phyloP scores from a whole-genome alignment of 2,329 filamentous ascomycete species.

The Aspergillus spinulosporus region DNA sequence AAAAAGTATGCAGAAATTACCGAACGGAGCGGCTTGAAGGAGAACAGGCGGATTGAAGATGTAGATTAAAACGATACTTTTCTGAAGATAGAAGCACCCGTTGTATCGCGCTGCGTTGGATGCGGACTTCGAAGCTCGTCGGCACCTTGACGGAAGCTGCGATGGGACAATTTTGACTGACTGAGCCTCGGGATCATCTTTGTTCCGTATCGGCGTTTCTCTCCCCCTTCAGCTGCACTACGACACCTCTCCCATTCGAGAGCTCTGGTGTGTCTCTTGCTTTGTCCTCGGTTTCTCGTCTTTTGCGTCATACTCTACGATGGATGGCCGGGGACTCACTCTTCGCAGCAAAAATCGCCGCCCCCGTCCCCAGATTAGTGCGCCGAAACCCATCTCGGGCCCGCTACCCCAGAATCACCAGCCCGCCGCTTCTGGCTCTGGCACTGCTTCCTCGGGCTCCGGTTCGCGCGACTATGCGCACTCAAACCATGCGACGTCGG shows the following conservation, averaged over 20 bases:
- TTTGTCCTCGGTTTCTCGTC: slow-evolving; percentile 13
- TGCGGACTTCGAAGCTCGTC: slow-evolving; percentile 14
- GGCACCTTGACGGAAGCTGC: slow-evolving; percentile 17
- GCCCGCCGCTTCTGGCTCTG: slow-evolving; percentile 36
- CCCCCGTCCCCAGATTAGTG: slow-evolving; percentile 59
- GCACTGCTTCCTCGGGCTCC: slow-evolving; percentile 30
- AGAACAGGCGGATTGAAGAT: slow-evolving; percentile 3
- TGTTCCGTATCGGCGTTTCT: slow-evolving; percentile 40
- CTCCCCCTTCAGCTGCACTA: slow-evolving; percentile 26
- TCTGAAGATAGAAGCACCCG: slow-evolving; percentile 4
- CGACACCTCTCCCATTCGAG: neutral
- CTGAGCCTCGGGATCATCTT: slow-evolving; percentile 33
- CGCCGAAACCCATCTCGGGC: slow-evolving; percentile 56
- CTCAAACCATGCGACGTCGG: slow-evolving; percentile 60
- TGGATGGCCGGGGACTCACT: slow-evolving; percentile 60
- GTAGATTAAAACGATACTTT: neutral
- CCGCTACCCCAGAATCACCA: slow-evolving; percentile 40
- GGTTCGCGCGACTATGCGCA: slow-evolving; percentile 44
- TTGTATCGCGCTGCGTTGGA: slow-evolving; percentile 3
- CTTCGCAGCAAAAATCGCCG: slow-evolving; percentile 61
- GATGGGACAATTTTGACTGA: slow-evolving; percentile 33
- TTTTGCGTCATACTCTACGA: slow-evolving; percentile 28
- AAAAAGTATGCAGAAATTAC: slow-evolving; percentile 16
- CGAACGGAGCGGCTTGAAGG: neutral
- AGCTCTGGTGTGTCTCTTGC: slow-evolving; percentile 9